Conservation (phyloP, 371 early-diverging fungal species). For the Mortierella sp. region DNA sequence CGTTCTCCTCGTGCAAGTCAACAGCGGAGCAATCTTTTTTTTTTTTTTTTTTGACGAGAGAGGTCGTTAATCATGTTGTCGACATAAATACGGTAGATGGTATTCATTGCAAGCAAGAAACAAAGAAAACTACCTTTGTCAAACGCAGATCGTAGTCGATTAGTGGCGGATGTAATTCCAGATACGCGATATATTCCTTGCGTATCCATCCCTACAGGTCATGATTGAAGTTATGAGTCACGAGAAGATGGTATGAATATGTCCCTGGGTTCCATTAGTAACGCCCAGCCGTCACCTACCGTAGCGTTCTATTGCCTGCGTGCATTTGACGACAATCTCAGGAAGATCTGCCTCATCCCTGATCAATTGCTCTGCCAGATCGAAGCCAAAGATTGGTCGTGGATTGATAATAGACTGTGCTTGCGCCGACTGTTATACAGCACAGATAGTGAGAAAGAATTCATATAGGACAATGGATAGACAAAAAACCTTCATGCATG, state of each 20-base stretch:
- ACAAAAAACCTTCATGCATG: neutral
- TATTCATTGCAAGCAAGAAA: too few relatives aligned
- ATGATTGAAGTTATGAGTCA: too few relatives aligned
- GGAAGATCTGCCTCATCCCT: conserved; percentile 80
- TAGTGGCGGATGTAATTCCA: conserved; percentile 77
- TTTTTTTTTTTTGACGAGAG: too few relatives aligned
- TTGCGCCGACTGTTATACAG: conserved; percentile 61
- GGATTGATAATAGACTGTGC: conserved; percentile 70
- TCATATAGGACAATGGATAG: neutral
- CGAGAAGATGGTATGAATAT: too few relatives aligned
- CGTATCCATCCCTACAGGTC: conserved; percentile 60
- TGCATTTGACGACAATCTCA: conserved; percentile 76
- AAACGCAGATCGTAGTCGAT: conserved; percentile 73
- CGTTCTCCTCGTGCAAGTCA: conserved; percentile 64
- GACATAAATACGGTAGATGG: too few relatives aligned
- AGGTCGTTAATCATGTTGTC: neutral
- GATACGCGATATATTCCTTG: conserved; percentile 90
- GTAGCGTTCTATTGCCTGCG: conserved; percentile 77
- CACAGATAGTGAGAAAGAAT: neutral
- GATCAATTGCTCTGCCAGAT: conserved; percentile 66
- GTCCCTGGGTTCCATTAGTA: too few relatives aligned
- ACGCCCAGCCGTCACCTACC: too few relatives aligned
- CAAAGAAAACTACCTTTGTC: conserved; percentile 64
- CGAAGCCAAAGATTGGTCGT: conserved; percentile 76
- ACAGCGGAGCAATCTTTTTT: conserved; percentile 73